A percentile compares a stretch with the other conserved stretches of the same genome.
Conservation (phyloP, 306 rosid species). For the Fragaria iinumae region DNA sequence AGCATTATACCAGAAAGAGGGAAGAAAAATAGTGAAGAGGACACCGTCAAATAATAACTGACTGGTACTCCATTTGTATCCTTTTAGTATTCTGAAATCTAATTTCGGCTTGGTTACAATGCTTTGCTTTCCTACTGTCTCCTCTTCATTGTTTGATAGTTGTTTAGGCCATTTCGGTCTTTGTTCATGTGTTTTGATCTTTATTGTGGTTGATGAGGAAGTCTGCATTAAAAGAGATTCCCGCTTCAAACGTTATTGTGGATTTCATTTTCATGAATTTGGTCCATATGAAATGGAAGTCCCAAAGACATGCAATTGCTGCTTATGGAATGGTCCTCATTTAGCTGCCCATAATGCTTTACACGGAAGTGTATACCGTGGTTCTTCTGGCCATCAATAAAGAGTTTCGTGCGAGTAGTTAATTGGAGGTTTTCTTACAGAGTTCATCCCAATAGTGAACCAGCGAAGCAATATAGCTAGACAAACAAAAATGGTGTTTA, state of each 20-base stretch:
- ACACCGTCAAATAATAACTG: constrained; percentile 11
- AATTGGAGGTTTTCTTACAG: background rate
- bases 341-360: no score
- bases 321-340: background rate
- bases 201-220: background rate
- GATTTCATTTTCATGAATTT: background rate
- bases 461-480: background rate
- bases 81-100: background rate
- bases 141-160: background rate
- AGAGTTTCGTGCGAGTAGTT: background rate
- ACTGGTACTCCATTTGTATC: background rate
- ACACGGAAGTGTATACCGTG: no score
- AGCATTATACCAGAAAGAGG: background rate
- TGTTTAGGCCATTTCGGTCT: background rate
- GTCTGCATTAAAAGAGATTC: background rate
- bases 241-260: no score
- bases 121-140: background rate
- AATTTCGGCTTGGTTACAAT: background rate
- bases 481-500: background rate
- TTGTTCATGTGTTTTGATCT: background rate
- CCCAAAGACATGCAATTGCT: background rate
- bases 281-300: background rate
- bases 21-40: no score
- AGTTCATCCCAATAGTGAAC: background rate
- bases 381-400: no score